A percentile compares a stretch with the other conserved stretches of the same genome.
These are phyloP conservation scores for Ceratobasidium sp. DNA, from an alignment of 1,284 basidiomycete genomes.

Conservation along the genomic window DNA sequence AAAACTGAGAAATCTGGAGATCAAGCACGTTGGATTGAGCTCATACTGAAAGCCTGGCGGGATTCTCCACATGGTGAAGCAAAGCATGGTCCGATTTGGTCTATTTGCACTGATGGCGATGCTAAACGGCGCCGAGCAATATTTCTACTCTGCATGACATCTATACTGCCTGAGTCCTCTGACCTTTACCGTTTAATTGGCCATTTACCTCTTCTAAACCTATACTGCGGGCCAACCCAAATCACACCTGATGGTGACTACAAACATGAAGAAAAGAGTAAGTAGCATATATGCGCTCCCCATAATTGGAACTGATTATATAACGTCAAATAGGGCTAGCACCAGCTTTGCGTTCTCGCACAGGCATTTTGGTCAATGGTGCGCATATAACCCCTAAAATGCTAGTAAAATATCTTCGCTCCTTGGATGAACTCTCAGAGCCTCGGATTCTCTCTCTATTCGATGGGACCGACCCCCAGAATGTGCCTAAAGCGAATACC, in stretches of 20 bases:
- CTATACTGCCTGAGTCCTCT: neutral
- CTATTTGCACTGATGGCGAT: constrained; percentile 24
- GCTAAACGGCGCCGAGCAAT: neutral
- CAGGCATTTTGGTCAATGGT: constrained; percentile 9
- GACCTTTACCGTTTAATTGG: neutral
- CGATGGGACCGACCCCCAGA: constrained; percentile 6
- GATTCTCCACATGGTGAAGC: constrained; percentile 2
- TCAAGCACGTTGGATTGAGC: neutral
- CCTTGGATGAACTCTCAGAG: neutral
- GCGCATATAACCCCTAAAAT: constrained; percentile 1
- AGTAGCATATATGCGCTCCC: neutral
- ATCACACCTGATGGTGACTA: constrained; percentile 22
- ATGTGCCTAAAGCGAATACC: constrained; percentile 11
- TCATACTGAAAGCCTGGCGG: neutral
- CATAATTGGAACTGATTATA: neutral
- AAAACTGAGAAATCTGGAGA: constrained; percentile 1
- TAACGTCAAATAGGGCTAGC: neutral
- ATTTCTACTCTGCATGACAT: constrained; percentile 11
- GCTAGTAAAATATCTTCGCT: neutral
- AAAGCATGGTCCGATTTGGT: constrained; percentile 6
- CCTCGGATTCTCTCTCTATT: constrained; percentile 3
- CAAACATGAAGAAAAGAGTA: constrained; percentile 33
- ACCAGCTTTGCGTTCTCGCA: neutral
- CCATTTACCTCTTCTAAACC: neutral
- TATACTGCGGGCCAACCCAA: neutral